Evolutionary conservation across 2,329 filamentous ascomycete genomes (phyloP), one percentile per base, ranked within the genome.

Genomic region (Lasiodiplodia sp.): DNA sequence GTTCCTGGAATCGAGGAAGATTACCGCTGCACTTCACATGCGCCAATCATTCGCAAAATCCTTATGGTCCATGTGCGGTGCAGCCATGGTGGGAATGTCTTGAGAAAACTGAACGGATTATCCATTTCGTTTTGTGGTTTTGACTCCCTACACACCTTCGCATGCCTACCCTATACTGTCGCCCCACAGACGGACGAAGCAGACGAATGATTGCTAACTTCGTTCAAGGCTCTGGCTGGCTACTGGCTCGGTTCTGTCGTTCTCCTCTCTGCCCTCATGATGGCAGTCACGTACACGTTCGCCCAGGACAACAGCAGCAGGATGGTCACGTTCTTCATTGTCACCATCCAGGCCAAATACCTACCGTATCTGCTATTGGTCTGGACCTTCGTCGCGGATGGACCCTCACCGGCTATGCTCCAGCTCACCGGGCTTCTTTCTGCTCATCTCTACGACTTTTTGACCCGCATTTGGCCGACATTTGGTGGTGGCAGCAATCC

Each of bases 371-470:
- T 91, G 71, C 92, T 97, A 86, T 87, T 98, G 55, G 79, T 89
- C 18, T 82, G 93, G 74, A 91, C 91, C 12, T 85, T 97, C 25
- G 82, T 98, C 66, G 87, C 92, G 76, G 84, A 81, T 5, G 90
- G 90, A 12, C 84, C 85, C 44, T 72, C 79, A 3, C 81, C 81
- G 21, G 86, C 92, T 12, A 76, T 92, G 68, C 75, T 90, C 4
- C 90, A 96, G 75, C 79, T 88, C 4, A 92, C 88, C 40, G 96
- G 96, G n/a, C 85, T 99, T 12, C 72, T 97, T 53, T 92, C 94
- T 14, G 94, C 94, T 4, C 96, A 99, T 78, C 76, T 96, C 23
- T 97, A 93, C 80, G 92, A 98, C 78, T 99, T 98, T 76, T 80
- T 97, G 62, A 93, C 92, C 2, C 88, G 92, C 60, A 86, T 97